Conservation (phyloP, 208 protist genomes). For the Crithidia expoeki region DNA sequence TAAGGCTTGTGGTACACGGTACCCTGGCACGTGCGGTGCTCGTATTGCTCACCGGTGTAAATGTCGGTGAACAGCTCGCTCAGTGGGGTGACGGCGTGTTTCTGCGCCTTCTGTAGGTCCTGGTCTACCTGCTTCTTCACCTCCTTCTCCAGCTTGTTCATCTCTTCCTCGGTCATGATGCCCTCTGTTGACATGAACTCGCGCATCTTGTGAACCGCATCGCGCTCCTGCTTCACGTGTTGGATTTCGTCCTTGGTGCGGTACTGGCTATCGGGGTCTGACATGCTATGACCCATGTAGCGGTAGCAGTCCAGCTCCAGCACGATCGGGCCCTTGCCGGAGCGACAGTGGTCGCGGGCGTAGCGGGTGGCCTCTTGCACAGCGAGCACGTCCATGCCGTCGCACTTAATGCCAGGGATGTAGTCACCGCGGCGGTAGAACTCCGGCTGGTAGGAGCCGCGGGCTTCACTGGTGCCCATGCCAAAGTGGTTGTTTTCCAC, state of each 20-base stretch:
- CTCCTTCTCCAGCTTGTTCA: slow-evolving; percentile 92
- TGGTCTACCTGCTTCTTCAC: slow-evolving; percentile 93
- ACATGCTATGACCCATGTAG: slow-evolving; percentile 98
- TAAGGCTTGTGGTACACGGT: slow-evolving; percentile 72
- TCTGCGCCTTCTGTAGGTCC: slow-evolving; percentile 90
- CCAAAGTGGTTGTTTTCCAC: slow-evolving; percentile 99
- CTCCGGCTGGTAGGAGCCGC: slow-evolving; percentile 88
- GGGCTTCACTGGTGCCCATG: slow-evolving; percentile 96
- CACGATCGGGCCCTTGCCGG: slow-evolving; percentile 94
- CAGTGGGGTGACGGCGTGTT: slow-evolving; percentile 54
- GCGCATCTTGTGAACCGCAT: slow-evolving; percentile 92
- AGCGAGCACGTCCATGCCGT: slow-evolving; percentile 98
- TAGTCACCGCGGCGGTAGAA: slow-evolving; percentile 98
- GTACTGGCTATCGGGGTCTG: slow-evolving; percentile 97
- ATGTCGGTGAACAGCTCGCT: slow-evolving; percentile 93
- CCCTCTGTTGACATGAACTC: slow-evolving; percentile 79
- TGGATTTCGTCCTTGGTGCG: slow-evolving; percentile 96
- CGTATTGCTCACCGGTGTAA: slow-evolving; percentile 84
- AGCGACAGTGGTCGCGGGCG: slow-evolving; percentile 80
- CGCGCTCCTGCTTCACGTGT: slow-evolving; percentile 85
- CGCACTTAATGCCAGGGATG: slow-evolving; percentile 95
- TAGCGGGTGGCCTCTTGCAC: slow-evolving; percentile 93
- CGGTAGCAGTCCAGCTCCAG: slow-evolving; percentile 97
- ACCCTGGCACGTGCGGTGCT: slow-evolving; percentile 84
- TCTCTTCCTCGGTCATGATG: slow-evolving; percentile 95